Evolutionary conservation across 192 early-diverging fungal species (phyloP), one percentile per base, ranked within the genome.

Genomic region (Diversispora epigaea): DNA sequence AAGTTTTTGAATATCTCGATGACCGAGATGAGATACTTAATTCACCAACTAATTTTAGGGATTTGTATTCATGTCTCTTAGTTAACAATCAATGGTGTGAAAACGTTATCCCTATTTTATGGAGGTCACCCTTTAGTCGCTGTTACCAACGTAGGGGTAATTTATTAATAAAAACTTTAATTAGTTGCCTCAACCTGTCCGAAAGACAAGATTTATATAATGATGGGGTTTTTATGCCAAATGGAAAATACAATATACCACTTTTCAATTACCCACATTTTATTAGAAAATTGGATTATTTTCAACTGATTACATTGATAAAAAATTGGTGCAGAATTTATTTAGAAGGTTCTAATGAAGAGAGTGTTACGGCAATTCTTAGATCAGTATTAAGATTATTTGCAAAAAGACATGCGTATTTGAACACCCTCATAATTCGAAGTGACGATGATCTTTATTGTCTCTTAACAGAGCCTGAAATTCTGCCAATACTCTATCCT

Each of bases 281-380:
- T 54, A 39, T 71, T 19, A 71, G 44, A 71, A 43, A 44, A 44
- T 17, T 71, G 11, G 69, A 71, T 40, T 71, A 71, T 54, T 67
- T 19, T 67, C 44, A 67, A 45, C n/a, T 67, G 17, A 47, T 67
- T 5, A 22, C 19, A 49, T 67, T 49, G 9, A 45, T 67, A 6
- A 67, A 22, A 49, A 41, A 11, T 15, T 67, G 65, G 65, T 67
- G 65, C 47, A 22, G 22, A 14, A 0, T 47, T 67, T 58, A 58
- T 7, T 25, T 67, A 21, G 45, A 47, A 11, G 65, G 15, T 47
- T n/a, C 2, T 25, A 25, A 10, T 47, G 65, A 67, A 9, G 19
- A 67, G 22, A 46, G 45, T 22, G 65, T 47, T 1, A 19, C 19
- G 10, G 41, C 41, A 41, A 67, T 49, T 21, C 22, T 67, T 21